These are phyloP conservation scores for Sphagnum tenellum DNA, from an alignment of 225 moss, liverwort and hornwort species.

Conservation along the genomic window DNA sequence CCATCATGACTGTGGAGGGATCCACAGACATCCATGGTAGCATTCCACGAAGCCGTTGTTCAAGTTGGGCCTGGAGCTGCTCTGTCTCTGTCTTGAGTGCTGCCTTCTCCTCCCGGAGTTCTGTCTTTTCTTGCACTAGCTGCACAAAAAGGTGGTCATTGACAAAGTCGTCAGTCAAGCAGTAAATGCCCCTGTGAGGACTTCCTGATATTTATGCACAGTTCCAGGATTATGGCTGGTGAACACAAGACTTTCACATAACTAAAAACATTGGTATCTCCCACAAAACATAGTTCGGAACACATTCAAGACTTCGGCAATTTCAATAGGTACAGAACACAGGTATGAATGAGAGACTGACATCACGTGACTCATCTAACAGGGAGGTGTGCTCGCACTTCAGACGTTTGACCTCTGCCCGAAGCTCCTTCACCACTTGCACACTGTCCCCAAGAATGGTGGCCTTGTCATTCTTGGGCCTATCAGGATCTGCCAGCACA, in stretches of 20 bases:
- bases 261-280: too few species aligned
- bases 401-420: slow-evolving; percentile 83
- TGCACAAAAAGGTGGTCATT: slow-evolving; percentile 11
- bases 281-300: too few species aligned
- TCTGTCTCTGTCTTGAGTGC: slow-evolving; percentile 79
- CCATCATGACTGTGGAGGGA: slow-evolving; percentile 72
- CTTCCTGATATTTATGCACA: too few species aligned
- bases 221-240: too few species aligned
- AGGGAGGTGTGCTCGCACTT: slow-evolving; percentile 73
- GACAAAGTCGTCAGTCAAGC: too few species aligned
- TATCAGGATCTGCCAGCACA: slow-evolving; percentile 70
- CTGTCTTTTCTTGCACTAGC: slow-evolving; percentile 84
- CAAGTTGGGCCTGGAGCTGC: slow-evolving; percentile 68
- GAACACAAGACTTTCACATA: too few species aligned
- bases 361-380: slow-evolving; percentile 80
- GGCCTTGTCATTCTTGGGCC: slow-evolving; percentile 97
- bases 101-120: slow-evolving; percentile 90
- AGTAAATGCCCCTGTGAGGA: too few species aligned
- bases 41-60: slow-evolving; percentile 74
- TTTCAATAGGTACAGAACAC: not conserved
- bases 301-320: too few species aligned
- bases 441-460: slow-evolving; percentile 93
- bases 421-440: slow-evolving; percentile 85
- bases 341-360: slow-evolving; percentile 26
- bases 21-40: slow-evolving; percentile 89